A percentile compares a stretch with the other conserved stretches of the same genome.
phyloP scores from a whole-genome alignment of 2,329 filamentous ascomycete genomes.

The Podosphaera xanthii region DNA sequence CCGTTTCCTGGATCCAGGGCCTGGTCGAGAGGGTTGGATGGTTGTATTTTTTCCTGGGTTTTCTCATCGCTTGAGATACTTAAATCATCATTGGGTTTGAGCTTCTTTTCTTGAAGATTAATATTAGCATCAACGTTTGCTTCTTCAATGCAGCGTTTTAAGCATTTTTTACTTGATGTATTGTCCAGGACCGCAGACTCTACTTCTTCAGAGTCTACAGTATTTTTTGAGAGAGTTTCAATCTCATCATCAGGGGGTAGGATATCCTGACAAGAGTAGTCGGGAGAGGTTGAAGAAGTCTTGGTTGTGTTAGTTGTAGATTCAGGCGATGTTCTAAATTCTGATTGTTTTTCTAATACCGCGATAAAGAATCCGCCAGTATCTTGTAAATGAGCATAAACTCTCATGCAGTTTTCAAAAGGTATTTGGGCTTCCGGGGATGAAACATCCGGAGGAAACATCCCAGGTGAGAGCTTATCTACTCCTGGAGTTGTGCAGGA shows the following conservation, averaged over 20 bases:
- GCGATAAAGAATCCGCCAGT: conserved; percentile 97
- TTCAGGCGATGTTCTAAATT: conserved; percentile 60
- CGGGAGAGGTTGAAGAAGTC: conserved; percentile 7
- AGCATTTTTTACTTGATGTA: conserved; percentile 2
- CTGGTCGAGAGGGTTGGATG: background rate
- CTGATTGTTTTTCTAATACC: conserved; percentile 73
- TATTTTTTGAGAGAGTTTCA: conserved; percentile 12
- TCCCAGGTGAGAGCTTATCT: conserved; percentile 49
- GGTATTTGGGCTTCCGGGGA: conserved; percentile 39
- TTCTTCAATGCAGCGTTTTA: conserved; percentile 13
- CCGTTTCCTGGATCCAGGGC: background rate
- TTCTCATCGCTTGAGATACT: conserved; percentile 8
- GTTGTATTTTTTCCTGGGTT: conserved; percentile 13
- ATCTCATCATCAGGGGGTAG: conserved; percentile 15
- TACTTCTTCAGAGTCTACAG: conserved; percentile 11
- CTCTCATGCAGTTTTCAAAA: conserved; percentile 72
- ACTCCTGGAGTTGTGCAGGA: conserved; percentile 36
- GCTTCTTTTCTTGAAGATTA: conserved; percentile 20
- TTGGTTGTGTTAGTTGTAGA: conserved; percentile 26
- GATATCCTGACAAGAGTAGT: conserved; percentile 20
- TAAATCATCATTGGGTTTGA: conserved; percentile 20
- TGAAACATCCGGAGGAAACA: conserved; percentile 50
- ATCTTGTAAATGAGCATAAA: conserved; percentile 89
- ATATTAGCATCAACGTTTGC: conserved; percentile 6
- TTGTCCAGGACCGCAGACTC: background rate